Base-by-base conservation (phyloP, 2,329 filamentous ascomycete genomes). In the Hyphodiscus sp. region DNA sequence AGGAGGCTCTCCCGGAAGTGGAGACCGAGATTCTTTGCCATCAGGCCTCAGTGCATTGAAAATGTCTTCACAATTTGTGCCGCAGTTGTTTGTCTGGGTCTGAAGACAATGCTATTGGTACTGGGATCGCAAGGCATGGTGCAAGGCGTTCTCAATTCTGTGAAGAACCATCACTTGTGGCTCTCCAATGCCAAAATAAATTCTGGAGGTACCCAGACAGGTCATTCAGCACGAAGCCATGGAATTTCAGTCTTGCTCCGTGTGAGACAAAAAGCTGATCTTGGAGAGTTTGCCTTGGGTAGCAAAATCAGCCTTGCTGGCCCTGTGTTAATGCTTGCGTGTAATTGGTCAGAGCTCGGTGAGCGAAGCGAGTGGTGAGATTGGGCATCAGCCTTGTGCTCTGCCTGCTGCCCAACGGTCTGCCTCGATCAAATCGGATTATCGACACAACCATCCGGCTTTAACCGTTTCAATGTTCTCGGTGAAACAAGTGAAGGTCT, bases 301-400 rank as follows among this genome's bases (percentile, higher is more conserved):
- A 11, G 47, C 15, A 47, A 45, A 50, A 38, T 52, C 44, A 52
- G 47, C 55, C 55, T 57, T 42, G 52, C 55, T 52, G 33, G 48
- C 29, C 26, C 18, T 48, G 45, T 45, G 7, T 15, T 2, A 15
- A 43, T 19, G 6, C 16, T n/a, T 1, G 10, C 20, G n/a, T 20
- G 16, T 41, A 18, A 29, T 46, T 51, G 29, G 43, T 26, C 15
- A 18, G n/a, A 33, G n/a, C 54, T 54, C 52, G 55, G 49, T 57
- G 49, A 55, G 20, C 20, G 19, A 38, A 8, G 38, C 46, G 41
- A 2, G 41, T 20, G 26, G 23, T n/a, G 26, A 15, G 11, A 26
- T 50, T 50, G 23, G 38, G 48, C 11, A 41, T 19, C 48, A 47
- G 52, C 52, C 38, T 54, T 42, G 30, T 15, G 26, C 16, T 26